These are phyloP conservation scores for Saccharum spontaneum DNA, from an alignment of 176 grass and related monocot genomes.

Conservation along the genomic window DNA sequence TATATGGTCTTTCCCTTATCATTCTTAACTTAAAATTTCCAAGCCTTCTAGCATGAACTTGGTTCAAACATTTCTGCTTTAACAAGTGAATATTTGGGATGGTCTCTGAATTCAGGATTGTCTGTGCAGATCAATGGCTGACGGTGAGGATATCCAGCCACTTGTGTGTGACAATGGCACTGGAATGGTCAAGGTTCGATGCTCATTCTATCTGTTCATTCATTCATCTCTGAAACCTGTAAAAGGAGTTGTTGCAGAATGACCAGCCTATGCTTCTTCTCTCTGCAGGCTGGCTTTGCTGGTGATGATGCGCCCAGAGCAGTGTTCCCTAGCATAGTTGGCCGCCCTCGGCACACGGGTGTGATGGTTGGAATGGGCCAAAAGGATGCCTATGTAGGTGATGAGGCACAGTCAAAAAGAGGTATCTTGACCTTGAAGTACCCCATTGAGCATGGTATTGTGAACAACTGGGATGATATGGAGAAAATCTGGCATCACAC, in stretches of 20 bases:
- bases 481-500: not conserved
- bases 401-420: not conserved
- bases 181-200: not conserved
- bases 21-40: not conserved
- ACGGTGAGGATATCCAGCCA: conserved; percentile 3
- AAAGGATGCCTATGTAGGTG: not conserved
- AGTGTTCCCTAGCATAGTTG: not conserved
- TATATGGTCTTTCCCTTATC: not conserved
- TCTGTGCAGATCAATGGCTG: not conserved
- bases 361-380: conserved; percentile 4
- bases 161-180: conserved; percentile 4
- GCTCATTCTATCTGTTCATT: not conserved
- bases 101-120: not conserved
- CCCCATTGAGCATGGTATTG: not conserved
- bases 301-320: not conserved
- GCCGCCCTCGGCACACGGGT: not conserved
- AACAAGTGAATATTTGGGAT: not conserved
- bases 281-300: conserved; percentile 1
- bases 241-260: not conserved
- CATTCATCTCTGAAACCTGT: not conserved
- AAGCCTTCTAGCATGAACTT: not conserved
- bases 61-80: not conserved
- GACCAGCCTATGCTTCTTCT: not conserved
- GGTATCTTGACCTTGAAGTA: conserved; percentile 1
- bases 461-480: not conserved